Evolutionary conservation across 495 filamentous ascomycete genomes (phyloP).

Genomic region (Tuber indicum): DNA sequence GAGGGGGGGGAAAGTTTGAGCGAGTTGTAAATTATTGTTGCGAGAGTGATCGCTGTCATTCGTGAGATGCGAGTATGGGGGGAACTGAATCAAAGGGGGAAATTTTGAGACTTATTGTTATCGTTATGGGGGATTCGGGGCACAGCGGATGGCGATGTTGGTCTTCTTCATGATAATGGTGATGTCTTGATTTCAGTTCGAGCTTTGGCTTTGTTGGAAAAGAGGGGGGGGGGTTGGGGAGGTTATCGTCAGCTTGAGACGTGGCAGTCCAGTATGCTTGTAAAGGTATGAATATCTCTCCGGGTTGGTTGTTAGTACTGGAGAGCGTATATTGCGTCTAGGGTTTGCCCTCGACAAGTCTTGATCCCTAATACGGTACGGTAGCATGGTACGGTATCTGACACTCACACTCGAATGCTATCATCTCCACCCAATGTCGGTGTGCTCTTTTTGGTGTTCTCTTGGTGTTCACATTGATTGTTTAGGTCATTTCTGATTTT

Average conservation of each 20-base stretch:
- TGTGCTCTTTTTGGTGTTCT: background rate
- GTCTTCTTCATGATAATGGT: background rate
- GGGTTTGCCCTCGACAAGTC: background rate
- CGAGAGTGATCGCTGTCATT: background rate
- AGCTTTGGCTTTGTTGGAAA: background rate
- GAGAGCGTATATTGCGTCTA: background rate
- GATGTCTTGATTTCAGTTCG: background rate
- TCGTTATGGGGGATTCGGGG: background rate
- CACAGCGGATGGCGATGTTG: background rate
- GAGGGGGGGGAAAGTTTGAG: background rate
- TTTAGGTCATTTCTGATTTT: constrained; percentile 1
- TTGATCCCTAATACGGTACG: background rate
- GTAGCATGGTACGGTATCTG: background rate
- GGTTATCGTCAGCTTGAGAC: background rate
- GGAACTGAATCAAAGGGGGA: background rate
- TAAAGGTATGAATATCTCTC: background rate
- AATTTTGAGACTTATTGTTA: background rate
- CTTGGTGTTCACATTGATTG: background rate
- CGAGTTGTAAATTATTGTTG: background rate
- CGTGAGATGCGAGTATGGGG: background rate
- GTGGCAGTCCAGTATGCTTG: background rate
- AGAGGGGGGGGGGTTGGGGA: background rate
- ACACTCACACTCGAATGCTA: background rate
- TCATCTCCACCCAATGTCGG: background rate
- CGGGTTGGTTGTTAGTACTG: background rate